These are phyloP conservation scores for Tephrocybe sp. DNA, from an alignment of 768 basidiomycete species.

Conservation along the genomic window DNA sequence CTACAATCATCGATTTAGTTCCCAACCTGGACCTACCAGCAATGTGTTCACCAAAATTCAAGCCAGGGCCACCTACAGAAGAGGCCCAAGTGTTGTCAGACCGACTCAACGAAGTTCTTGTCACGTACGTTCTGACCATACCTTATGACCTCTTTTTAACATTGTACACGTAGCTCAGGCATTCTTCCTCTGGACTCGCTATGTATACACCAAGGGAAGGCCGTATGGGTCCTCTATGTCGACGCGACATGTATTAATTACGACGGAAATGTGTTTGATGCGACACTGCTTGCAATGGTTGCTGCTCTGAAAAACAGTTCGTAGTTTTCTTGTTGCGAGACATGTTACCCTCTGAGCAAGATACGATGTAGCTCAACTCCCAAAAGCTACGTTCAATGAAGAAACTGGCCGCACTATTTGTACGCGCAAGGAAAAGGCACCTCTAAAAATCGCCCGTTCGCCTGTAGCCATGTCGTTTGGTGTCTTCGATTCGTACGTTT, in stretches of 20 bases:
- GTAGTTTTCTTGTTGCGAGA: slow-evolving; percentile 25
- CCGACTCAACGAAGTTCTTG: slow-evolving; percentile 72
- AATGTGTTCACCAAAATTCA: slow-evolving; percentile 90
- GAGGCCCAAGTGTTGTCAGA: slow-evolving; percentile 92
- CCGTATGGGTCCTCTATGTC: slow-evolving; percentile 92
- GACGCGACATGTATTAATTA: slow-evolving; percentile 96
- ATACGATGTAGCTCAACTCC: slow-evolving; percentile 55
- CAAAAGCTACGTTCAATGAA: slow-evolving; percentile 67
- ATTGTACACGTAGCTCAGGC: slow-evolving; percentile 50
- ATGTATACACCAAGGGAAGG: slow-evolving; percentile 76
- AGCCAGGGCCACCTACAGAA: slow-evolving; percentile 91
- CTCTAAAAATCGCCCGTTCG: slow-evolving; percentile 44
- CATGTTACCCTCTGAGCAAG: no score
- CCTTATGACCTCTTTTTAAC: neutral
- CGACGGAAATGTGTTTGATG: slow-evolving; percentile 94
- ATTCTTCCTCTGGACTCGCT: slow-evolving; percentile 65
- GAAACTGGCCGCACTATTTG: slow-evolving; percentile 65
- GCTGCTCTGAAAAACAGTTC: slow-evolving; percentile 82
- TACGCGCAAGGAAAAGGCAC: slow-evolving; percentile 43
- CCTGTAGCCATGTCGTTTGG: slow-evolving; percentile 69
- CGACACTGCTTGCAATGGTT: slow-evolving; percentile 82
- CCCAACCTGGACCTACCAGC: slow-evolving; percentile 95
- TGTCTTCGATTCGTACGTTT: slow-evolving; percentile 72
- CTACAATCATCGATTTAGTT: slow-evolving; percentile 42
- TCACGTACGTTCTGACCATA: slow-evolving; percentile 50